Evolutionary conservation across 179 eudicot species (phyloP).

Genomic region (Spergularia azorica): DNA sequence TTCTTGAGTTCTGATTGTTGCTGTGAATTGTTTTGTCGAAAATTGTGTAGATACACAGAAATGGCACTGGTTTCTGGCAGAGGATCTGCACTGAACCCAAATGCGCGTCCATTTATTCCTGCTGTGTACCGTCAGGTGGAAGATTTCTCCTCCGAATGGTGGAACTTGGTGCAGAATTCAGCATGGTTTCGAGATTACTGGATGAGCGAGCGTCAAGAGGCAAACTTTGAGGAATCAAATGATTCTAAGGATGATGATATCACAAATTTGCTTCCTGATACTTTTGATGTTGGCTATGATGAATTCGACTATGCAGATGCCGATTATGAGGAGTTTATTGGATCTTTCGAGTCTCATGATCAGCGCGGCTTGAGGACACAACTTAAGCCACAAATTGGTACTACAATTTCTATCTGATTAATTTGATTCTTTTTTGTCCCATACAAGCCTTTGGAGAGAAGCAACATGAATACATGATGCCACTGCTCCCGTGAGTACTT

Average conservation of each 20-base stretch:
- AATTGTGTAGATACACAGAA: neutral
- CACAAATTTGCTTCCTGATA: slow-evolving; percentile 24
- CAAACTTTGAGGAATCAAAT: slow-evolving; percentile 10
- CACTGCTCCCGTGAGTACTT: too few relatives aligned
- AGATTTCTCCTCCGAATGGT: slow-evolving; percentile 32
- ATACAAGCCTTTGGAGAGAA: neutral
- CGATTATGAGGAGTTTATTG: slow-evolving; percentile 21
- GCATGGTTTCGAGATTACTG: slow-evolving; percentile 26
- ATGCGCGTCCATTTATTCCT: slow-evolving; percentile 29
- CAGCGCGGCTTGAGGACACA: neutral
- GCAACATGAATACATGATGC: neutral
- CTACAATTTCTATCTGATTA: neutral
- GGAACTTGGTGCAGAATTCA: slow-evolving; percentile 24
- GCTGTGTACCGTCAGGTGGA: slow-evolving; percentile 30
- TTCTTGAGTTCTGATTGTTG: neutral
- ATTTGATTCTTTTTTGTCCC: neutral
- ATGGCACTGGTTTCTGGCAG: slow-evolving; percentile 34
- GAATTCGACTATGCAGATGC: slow-evolving; percentile 17
- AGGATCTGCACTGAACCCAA: slow-evolving; percentile 28
- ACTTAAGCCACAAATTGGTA: slow-evolving; percentile 22
- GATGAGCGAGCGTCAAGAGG: slow-evolving; percentile 23
- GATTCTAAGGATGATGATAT: slow-evolving; percentile 26
- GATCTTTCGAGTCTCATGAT: slow-evolving; percentile 13
- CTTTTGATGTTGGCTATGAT: slow-evolving; percentile 26
- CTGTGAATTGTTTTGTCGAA: neutral